Evolutionary conservation across 148 eudicot genomes (phyloP), one percentile per base, ranked within the genome.

Genomic region (Agrostemma githago): DNA sequence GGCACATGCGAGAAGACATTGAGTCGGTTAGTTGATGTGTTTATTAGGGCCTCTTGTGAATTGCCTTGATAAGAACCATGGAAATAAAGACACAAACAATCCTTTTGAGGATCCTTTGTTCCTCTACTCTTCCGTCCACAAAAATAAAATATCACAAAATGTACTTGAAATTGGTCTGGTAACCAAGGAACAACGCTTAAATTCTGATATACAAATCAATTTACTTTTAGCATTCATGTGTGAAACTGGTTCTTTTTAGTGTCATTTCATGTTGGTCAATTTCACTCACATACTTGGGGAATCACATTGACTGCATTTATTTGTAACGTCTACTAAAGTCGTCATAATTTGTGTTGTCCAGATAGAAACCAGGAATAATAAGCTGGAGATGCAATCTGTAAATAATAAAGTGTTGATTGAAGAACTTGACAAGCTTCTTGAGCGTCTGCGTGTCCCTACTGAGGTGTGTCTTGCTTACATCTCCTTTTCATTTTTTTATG

Each of bases 1-100:
- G 98, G 77, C 97, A 94, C 87, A 94, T 94, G 98, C 85, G 98
- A 79, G 97, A 94, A 78, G 98, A 94, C 83, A 92, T 94, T 79
- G 97, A 94, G 74, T 94, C 97, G 87, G 98, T 94, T 86, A 60
- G 85, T 76, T 43, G 54, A 77, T 21, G 69, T 40, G 63, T 21
- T 67, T 59, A 43, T 67, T 7, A 12, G 15, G 9, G 16, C 17
- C 16, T 39, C 40, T 69, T 74, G 46, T 77, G 34, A 20, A 21
- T 58, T 37, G n/a, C 6, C 37, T 9, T 10, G 3, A 21, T 19
- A 10, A 4, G 12, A 42, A 21, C 39, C 4, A 20, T 20, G 15
- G 46, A 71, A 54, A 37, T 6, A 71, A 71, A 38, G 2, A 71
- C 53, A 20, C 53, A 66, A 43, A 17, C 54, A 66, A 20, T 66